Evolutionary conservation across 139 green algal genomes (phyloP), one percentile per base, ranked within the genome.

Genomic region (Coelastrella sp.): DNA sequence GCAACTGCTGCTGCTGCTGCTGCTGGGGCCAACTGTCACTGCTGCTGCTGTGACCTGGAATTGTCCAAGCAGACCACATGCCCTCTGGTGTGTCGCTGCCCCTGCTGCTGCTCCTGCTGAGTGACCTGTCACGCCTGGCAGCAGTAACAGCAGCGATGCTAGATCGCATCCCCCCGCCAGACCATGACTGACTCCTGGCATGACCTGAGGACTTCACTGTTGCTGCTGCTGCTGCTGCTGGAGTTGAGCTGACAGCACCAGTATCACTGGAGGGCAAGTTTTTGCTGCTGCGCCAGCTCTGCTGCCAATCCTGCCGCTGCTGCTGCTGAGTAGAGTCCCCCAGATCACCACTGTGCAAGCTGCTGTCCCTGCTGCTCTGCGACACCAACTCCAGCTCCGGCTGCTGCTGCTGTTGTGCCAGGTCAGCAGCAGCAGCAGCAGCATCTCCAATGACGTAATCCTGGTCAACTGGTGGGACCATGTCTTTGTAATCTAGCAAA

Each of bases 1-100:
- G 83, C 68, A 82, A 54, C 57, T 89, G 85, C 85, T 89, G 85
- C 85, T 89, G 85, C 58, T 68, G n/a, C 54, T 83, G 57, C 16
- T 61, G 56, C 73, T 60, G 79, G 11, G 10, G 5, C 79, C 54
- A 20, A 68, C 7, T n/a, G 10, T 56, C 83, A 7, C 58, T 74
- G 64, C 32, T 79, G 66, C 66, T 71, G 83, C 83, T 80, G 80
- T 11, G 20, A n/a, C 16, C 19, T 23, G 22, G 11, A 4, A 23
- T n/a, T 17, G 57, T 11, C 58, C 17, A 61, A 60, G n/a, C 81
- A 86, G 5, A 22, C 81, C 81, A 64, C 81, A 75, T 75, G 13
- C 81, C 60, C 56, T 86, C 81, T 8, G 81, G n/a, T 32, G n/a
- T 17, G 22, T 76, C 68, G 23, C 82, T 64, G 22, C 20, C 7